These are phyloP conservation scores for Inga leiocalycina DNA, from an alignment of 306 rosid genomes.

Conservation along the genomic window DNA sequence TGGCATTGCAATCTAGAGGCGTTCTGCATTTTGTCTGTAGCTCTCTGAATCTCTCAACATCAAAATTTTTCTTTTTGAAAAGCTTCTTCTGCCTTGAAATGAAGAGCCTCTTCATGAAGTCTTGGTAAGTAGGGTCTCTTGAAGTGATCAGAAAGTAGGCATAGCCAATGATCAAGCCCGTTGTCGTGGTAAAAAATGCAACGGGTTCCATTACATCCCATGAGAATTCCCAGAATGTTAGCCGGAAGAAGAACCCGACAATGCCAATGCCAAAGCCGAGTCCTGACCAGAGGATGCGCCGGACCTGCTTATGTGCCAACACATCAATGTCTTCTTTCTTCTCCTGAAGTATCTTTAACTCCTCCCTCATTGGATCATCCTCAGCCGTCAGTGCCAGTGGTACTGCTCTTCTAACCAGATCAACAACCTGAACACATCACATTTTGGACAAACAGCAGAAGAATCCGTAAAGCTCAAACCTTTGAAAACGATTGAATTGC, in stretches of 20 bases:
- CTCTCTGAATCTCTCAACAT: constrained; percentile 64
- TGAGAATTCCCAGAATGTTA: constrained; percentile 98
- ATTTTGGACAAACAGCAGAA: constrained; percentile 17
- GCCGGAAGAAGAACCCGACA: constrained; percentile 76
- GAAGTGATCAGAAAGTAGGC: constrained; percentile 87
- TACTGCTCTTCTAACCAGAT: constrained; percentile 75
- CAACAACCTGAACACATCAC: constrained; percentile 66
- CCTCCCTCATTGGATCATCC: constrained; percentile 63
- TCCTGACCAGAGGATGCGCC: constrained; percentile 76
- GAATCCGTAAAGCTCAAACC: constrained; percentile 1
- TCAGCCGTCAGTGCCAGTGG: constrained; percentile 72
- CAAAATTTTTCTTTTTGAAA: constrained; percentile 60
- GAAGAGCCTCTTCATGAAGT: constrained; percentile 84
- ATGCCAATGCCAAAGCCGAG: constrained; percentile 48
- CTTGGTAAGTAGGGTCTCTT: constrained; percentile 95
- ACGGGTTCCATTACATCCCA: constrained; percentile 99
- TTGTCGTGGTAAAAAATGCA: constrained; percentile 73
- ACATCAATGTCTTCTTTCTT: constrained; percentile 78
- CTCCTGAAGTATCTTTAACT: constrained; percentile 61
- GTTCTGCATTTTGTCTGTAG: constrained; percentile 56
- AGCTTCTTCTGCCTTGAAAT: constrained; percentile 83
- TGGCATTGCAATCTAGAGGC: constrained; percentile 56
- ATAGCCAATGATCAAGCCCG: constrained; percentile 82
- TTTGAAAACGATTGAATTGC: constrained; percentile 20
- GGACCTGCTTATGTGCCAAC: constrained; percentile 79